Evolutionary conservation across 768 basidiomycete species (phyloP).

Genomic region (Hypholoma sublateritium): DNA sequence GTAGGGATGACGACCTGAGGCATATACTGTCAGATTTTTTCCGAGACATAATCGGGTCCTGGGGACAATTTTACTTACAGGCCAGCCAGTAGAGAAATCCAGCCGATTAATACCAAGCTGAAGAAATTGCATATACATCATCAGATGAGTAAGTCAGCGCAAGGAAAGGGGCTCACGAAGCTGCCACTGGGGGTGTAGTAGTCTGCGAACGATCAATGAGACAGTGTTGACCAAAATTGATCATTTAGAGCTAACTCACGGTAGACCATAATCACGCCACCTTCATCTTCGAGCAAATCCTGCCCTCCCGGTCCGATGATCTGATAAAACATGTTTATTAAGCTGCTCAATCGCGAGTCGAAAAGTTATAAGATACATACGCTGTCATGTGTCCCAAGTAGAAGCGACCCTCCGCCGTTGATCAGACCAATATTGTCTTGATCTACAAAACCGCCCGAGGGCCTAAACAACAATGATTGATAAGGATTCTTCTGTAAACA

Average conservation of each 20-base stretch:
- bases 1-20: no score
- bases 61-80: slow-evolving; percentile 25
- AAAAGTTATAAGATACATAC: slow-evolving; percentile 25
- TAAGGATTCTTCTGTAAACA: background rate
- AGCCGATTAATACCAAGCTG: slow-evolving; percentile 45
- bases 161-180: slow-evolving; percentile 28
- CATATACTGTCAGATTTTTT: no score
- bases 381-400: slow-evolving; percentile 40
- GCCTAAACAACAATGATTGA: slow-evolving; percentile 22
- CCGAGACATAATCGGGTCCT: no score
- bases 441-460: slow-evolving; percentile 46
- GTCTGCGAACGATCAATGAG: slow-evolving; percentile 26
- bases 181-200: slow-evolving; percentile 47
- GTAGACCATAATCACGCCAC: slow-evolving; percentile 45
- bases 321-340: slow-evolving; percentile 21
- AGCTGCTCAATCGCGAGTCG: background rate
- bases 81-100: slow-evolving; percentile 49
- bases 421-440: slow-evolving; percentile 39
- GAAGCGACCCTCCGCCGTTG: slow-evolving; percentile 51
- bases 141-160: background rate
- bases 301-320: slow-evolving; percentile 56
- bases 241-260: slow-evolving; percentile 30
- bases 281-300: slow-evolving; percentile 41
- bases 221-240: background rate
- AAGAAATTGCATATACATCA: background rate